Conservation (phyloP, 2,329 filamentous ascomycete genomes). For the Colletotrichum caudatum region DNA sequence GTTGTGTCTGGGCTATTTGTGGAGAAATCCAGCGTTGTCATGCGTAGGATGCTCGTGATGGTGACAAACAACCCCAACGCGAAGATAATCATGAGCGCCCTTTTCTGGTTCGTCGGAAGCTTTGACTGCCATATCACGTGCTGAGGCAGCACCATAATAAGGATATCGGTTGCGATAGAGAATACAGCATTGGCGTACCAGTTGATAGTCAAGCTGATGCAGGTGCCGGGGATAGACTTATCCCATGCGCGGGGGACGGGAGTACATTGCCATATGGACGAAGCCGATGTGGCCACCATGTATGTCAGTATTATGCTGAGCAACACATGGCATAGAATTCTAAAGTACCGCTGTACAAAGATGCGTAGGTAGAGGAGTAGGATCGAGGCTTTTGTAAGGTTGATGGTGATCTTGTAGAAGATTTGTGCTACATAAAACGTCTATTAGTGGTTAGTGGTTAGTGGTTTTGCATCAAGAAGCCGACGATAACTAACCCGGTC, state of each 20-base stretch:
- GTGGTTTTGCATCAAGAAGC: background rate
- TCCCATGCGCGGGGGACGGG: slow-evolving; percentile 56
- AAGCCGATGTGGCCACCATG: slow-evolving; percentile 57
- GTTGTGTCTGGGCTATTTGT: slow-evolving; percentile 54
- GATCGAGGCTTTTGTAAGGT: slow-evolving; percentile 65
- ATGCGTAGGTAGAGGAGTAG: slow-evolving; percentile 66
- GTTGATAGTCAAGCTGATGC: slow-evolving; percentile 39
- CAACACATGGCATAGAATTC: slow-evolving; percentile 56
- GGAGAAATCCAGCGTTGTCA: slow-evolving; percentile 55
- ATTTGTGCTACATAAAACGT: slow-evolving; percentile 64
- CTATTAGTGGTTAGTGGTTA: slow-evolving; percentile 46
- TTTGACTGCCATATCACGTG: slow-evolving; percentile 60
- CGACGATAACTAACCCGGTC: background rate
- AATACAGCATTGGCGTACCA: slow-evolving; percentile 41
- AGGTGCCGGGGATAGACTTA: slow-evolving; percentile 54
- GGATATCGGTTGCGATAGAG: slow-evolving; percentile 42
- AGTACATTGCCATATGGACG: slow-evolving; percentile 63
- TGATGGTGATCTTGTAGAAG: slow-evolving; percentile 67
- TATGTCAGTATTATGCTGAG: slow-evolving; percentile 59
- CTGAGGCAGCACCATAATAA: slow-evolving; percentile 47
- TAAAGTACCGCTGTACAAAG: slow-evolving; percentile 62
- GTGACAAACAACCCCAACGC: slow-evolving; percentile 56
- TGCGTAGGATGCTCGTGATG: slow-evolving; percentile 57
- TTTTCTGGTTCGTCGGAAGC: slow-evolving; percentile 55
- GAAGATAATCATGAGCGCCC: slow-evolving; percentile 57